Base-by-base conservation (phyloP, 2,329 filamentous ascomycete genomes). In the Chrysoporthe puriensis region DNA sequence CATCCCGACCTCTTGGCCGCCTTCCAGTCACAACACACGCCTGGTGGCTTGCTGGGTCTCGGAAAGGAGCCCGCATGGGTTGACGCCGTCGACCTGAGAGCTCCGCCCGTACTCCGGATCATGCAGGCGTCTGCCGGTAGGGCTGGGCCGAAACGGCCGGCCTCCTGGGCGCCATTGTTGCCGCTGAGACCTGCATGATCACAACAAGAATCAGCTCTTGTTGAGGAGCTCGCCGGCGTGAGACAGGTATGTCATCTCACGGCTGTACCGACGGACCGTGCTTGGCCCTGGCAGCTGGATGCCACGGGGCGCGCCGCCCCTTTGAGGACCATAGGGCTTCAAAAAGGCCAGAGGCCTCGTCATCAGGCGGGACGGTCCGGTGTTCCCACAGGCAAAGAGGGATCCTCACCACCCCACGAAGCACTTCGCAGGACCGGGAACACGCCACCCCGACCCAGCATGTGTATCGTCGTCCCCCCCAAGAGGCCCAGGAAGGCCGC, bases 401-500 rank as follows among this genome's bases (percentile, higher is more conserved):
- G 2, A 57, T 26, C 4, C 26, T 57, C 8, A 11, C 32, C 26
- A 18, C 32, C 11, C 14, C 6, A 5, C 6, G n/a, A 54, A 14
- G 4, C 40, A 18, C 16, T 59, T 34, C 21, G 7, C 50, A 21
- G 34, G 3, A 52, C 5, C 36, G 7, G 36, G 21, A 36, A 40
- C 13, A 13, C 14, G n/a, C 43, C 40, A 2, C 16, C 34, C 26
- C 13, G 26, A 16, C 40, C 14, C 32, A 57, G 13, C 1, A 69
- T 64, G 60, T 66, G 54, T 40, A 56, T 69, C 18, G n/a, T 66
- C 2, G 14, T 61, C 7, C 64, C 67, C 6, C 42, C 52, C 2
- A 58, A 18, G 7, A 66, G 48, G 44, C 9, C 54, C 46, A 56
- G 59, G 26, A 63, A 34, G 36, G 34, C 48, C 2, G 18, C 36